Conservation (phyloP, 2,329 filamentous ascomycete species). For the Talaromyces sp. region DNA sequence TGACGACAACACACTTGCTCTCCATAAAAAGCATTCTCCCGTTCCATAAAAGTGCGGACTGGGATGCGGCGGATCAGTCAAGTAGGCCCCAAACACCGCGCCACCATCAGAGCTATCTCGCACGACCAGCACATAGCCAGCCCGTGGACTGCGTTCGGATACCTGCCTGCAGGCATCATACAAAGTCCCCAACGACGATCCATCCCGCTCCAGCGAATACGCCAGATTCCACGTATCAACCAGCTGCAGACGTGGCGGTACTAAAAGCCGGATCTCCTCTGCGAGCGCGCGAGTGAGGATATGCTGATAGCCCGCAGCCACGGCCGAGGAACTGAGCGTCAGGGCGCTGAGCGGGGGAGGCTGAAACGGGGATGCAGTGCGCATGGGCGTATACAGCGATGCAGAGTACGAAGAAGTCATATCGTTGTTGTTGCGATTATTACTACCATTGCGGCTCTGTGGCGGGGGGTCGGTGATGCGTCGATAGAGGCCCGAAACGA, state of each 20-base stretch:
- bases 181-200: constrained; percentile 77
- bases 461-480: constrained; percentile 50
- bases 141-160: constrained; percentile 59
- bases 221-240: constrained; percentile 79
- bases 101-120: constrained; percentile 55
- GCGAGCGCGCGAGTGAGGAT: constrained; percentile 69
- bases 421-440: constrained; percentile 15
- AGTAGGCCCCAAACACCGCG: constrained; percentile 80
- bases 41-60: constrained; percentile 86
- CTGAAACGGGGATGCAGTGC: constrained; percentile 72
- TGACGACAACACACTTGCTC: constrained; percentile 61
- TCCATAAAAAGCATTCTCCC: constrained; percentile 92
- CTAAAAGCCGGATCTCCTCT: constrained; percentile 85
- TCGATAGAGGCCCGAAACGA: constrained; percentile 61
- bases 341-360: constrained; percentile 84
- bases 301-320: constrained; percentile 48
- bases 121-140: constrained; percentile 86
- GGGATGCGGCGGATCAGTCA: constrained; percentile 81
- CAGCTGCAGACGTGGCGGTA: constrained; percentile 82
- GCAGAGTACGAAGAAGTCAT: constrained; percentile 40
- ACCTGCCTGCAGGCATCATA: constrained; percentile 73
- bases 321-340: constrained; percentile 56
- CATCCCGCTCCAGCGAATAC: constrained; percentile 89
- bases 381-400: constrained; percentile 42
- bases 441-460: constrained; percentile 14